phyloP scores from a whole-genome alignment of 2,329 filamentous ascomycete genomes.

The Colletotrichum sansevieriae region DNA sequence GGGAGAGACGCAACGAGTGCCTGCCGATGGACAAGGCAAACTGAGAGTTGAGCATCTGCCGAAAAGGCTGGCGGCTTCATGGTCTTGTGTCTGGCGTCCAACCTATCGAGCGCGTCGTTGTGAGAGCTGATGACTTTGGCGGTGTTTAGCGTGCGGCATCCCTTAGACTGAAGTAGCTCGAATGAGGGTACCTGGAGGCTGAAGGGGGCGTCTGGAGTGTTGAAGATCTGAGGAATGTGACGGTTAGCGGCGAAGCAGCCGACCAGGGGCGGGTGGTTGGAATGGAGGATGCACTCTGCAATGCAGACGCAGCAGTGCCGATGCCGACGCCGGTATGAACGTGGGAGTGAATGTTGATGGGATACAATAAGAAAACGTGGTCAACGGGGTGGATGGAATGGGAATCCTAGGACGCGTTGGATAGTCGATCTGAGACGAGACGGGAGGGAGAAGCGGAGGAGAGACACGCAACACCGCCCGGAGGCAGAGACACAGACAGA shows the following conservation, averaged over 20 bases:
- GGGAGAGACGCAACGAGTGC: neutral
- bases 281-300: conserved; percentile 15
- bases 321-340: neutral
- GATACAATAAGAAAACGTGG: conserved; percentile 28
- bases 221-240: conserved; percentile 5
- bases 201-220: neutral
- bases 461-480: neutral
- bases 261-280: neutral
- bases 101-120: neutral
- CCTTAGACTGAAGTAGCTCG: conserved; percentile 8
- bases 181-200: neutral
- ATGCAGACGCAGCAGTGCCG: neutral
- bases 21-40: conserved; percentile 4
- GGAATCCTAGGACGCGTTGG: neutral
- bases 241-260: neutral
- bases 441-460: conserved; percentile 7
- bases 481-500: neutral
- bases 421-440: conserved; percentile 19
- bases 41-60: neutral
- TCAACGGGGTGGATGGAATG: conserved; percentile 22
- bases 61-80: neutral
- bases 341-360: neutral
- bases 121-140: conserved; percentile 20
- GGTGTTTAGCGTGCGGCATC: conserved; percentile 11
- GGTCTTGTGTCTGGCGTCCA: conserved; percentile 21